Evolutionary conservation across 495 filamentous ascomycete genomes (phyloP), one percentile per base, ranked within the genome.

Genomic region (Pseudotulostoma volvatum): DNA sequence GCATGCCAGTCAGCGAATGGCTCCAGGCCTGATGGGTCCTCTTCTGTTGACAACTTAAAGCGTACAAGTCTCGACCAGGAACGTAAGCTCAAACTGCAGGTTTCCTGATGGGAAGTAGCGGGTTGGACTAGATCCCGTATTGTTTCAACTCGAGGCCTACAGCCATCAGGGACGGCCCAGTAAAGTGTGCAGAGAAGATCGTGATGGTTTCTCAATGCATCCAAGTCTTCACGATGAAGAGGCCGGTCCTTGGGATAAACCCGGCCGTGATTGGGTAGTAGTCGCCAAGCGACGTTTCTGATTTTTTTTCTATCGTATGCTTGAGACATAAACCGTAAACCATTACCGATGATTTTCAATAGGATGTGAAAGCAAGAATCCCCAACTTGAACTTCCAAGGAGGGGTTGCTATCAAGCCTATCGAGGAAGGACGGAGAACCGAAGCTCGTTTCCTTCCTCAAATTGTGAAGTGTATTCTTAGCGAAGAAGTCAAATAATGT

Each of bases 301-400:
- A 92, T 74, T 48, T 79, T 82, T 43, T 81, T 93, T 30, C 66
- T 64, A 17, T 76, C 59, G 48, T 77, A 74, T 2, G 63, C 43
- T 30, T 66, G 51, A 14, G 59, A 58, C 40, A 92, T 59, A 9
- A 71, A 68, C 20, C 69, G 69, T 20, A 95, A 66, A 7, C 77
- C 76, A 43, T 75, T 55, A 11, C 71, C 85, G 32, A 94, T 59
- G 15, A 84, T 74, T 50, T 97, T 97, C 32, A 95, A 66, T 39
- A 94, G 74, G n/a, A 93, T 78, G 53, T 93, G 81, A 45, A 97
- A 97, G 42, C 84, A 83, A n/a, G 73, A 70, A 48, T 97, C 90
- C 18, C 77, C 74, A 3, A 71, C 56, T 34, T 70, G 63, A 21
- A 80, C 55, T 9, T 67, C 61, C 11, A 94, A 54, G 1, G 63